These are phyloP conservation scores for Geosmithia flava DNA, from an alignment of 2,329 filamentous ascomycete genomes.

Conservation along the genomic window DNA sequence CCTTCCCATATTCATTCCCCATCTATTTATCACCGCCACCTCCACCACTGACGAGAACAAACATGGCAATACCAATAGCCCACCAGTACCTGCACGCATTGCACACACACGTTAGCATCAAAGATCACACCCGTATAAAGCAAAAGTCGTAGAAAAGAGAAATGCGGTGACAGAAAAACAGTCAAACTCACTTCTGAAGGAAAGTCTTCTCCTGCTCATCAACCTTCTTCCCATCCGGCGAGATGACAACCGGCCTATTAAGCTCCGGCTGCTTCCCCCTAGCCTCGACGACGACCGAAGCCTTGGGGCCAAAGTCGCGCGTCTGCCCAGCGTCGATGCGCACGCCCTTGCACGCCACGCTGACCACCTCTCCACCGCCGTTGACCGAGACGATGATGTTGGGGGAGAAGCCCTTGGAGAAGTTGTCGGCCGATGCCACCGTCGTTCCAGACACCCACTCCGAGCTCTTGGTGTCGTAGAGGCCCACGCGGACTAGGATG, in stretches of 20 bases:
- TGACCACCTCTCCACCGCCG: conserved; percentile 31
- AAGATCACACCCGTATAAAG: background rate
- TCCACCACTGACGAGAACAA: conserved; percentile 41
- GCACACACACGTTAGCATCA: conserved; percentile 19
- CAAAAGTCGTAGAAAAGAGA: background rate
- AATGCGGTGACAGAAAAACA: background rate
- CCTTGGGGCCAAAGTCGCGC: conserved; percentile 52
- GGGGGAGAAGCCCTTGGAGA: conserved; percentile 48
- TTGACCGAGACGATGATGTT: conserved; percentile 41
- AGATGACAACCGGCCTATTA: conserved; percentile 52
- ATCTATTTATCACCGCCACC: conserved; percentile 36
- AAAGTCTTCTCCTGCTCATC: conserved; percentile 50
- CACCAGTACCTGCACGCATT: conserved; percentile 52
- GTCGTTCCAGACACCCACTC: conserved; percentile 43
- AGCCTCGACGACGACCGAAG: conserved; percentile 31
- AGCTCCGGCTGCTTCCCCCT: conserved; percentile 44
- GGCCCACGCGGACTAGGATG: conserved; percentile 42
- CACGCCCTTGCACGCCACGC: conserved; percentile 41
- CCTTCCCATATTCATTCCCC: background rate
- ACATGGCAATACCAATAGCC: conserved; percentile 39
- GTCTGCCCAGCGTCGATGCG: conserved; percentile 51
- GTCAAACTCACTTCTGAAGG: conserved; percentile 50
- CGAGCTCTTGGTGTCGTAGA: conserved; percentile 34
- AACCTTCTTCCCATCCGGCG: conserved; percentile 45
- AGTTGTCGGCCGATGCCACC: conserved; percentile 42